phyloP scores from a whole-genome alignment of 139 green algal genomes.

The Chlorella sorokiniana region DNA sequence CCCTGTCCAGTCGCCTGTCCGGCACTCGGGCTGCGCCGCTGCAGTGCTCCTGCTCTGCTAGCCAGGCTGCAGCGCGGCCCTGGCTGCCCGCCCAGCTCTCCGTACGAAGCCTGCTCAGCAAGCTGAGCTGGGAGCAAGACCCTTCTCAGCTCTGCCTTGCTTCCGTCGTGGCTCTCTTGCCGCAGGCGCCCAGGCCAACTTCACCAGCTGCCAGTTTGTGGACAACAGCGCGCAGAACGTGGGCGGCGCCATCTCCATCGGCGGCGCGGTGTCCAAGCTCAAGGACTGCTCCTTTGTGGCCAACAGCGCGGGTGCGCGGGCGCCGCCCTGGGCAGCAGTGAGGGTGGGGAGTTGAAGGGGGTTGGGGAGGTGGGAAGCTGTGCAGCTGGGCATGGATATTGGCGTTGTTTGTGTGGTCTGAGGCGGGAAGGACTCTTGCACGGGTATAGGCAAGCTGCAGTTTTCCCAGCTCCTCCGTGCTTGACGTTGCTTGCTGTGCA shows the following conservation, averaged over 20 bases:
- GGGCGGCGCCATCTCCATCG: conserved; percentile 30
- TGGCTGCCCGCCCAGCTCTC: no score
- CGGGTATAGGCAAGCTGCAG: no score
- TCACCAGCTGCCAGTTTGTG: conserved; percentile 35
- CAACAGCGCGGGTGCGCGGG: conserved; percentile 22
- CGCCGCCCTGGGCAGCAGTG: not conserved
- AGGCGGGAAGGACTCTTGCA: no score
- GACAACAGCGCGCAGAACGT: conserved; percentile 26
- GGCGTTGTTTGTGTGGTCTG: no score
- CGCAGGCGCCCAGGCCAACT: conserved; percentile 24
- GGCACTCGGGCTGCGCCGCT: no score
- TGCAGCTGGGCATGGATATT: not conserved
- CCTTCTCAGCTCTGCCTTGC: no score
- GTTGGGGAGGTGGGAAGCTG: not conserved
- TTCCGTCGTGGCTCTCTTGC: not conserved
- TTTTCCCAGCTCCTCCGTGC: no score
- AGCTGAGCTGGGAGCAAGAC: no score
- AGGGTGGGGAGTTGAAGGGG: not conserved
- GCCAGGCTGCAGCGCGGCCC: not conserved
- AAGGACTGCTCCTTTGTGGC: conserved; percentile 32
- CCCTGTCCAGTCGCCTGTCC: not conserved
- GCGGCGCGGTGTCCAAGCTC: not conserved
- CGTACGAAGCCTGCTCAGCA: no score
- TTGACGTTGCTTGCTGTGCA: no score
- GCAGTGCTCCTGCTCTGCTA: no score